Evolutionary conservation across 1,284 basidiomycete genomes (phyloP).

Genomic region (Marasmius sp.): DNA sequence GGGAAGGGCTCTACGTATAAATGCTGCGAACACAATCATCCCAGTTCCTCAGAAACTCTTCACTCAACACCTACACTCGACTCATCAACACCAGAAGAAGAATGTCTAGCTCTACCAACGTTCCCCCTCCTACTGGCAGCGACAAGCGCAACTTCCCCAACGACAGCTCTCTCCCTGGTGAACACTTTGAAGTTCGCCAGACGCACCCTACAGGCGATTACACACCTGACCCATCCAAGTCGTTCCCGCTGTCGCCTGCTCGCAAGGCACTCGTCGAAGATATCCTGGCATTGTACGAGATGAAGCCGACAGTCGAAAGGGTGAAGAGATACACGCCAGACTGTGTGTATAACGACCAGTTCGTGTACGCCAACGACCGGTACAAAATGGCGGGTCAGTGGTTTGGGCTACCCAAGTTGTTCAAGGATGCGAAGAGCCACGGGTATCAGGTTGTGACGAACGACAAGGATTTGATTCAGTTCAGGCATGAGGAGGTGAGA

Average conservation of each 20-base stretch:
- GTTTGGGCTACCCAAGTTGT: conserved; percentile 32
- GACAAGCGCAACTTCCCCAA: no score
- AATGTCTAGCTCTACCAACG: no score
- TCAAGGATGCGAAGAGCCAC: conserved; percentile 28
- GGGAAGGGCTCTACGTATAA: no score
- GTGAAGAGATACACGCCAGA: conserved; percentile 29
- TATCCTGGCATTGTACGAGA: conserved; percentile 28
- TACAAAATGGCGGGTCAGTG: conserved; percentile 35
- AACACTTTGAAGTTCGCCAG: conserved; percentile 16
- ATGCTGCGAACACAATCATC: no score
- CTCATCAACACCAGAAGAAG: no score
- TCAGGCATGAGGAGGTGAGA: conserved; percentile 29
- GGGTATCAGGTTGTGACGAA: conserved; percentile 27
- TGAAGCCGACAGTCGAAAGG: conserved; percentile 26
- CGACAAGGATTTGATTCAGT: conserved; percentile 30
- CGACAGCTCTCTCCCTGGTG: conserved; percentile 4
- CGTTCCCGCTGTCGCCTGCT: conserved; percentile 24
- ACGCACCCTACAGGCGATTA: conserved; percentile 21
- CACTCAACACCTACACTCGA: no score
- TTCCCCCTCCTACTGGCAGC: no score
- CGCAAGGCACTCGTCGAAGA: conserved; percentile 20
- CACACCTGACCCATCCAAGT: conserved; percentile 27
- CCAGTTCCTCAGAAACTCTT: no score
- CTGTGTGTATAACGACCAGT: conserved; percentile 32
- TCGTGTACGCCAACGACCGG: conserved; percentile 31